These are phyloP conservation scores for Tetrahymena malaccensis DNA, from an alignment of 73 alveolate species.

Conservation along the genomic window DNA sequence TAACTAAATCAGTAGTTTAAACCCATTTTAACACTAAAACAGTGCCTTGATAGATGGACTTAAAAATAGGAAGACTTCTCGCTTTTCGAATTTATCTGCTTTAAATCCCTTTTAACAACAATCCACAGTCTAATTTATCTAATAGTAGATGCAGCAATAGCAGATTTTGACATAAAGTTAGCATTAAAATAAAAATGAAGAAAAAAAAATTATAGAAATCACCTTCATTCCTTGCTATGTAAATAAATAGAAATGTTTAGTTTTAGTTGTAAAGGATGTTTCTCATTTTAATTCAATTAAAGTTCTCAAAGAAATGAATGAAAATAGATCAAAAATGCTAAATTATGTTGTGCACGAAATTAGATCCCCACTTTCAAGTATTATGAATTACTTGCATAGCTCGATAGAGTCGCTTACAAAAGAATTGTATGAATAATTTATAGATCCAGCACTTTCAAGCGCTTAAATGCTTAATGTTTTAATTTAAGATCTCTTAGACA, in stretches of 20 bases:
- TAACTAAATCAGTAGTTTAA: neutral
- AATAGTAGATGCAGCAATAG: neutral
- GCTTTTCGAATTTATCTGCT: neutral
- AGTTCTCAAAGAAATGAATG: neutral
- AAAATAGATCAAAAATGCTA: neutral
- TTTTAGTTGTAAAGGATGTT: neutral
- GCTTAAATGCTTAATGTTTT: neutral
- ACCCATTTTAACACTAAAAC: neutral
- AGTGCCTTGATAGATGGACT: neutral
- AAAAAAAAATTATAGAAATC: neutral
- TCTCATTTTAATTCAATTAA: neutral
- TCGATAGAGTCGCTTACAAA: neutral
- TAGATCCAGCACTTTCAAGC: neutral
- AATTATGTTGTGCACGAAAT: neutral
- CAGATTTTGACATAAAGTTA: neutral
- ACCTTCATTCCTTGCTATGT: neutral
- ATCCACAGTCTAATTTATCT: neutral
- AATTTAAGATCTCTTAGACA: neutral
- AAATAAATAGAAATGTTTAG: neutral
- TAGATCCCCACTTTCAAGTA: neutral
- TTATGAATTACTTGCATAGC: neutral
- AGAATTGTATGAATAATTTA: neutral
- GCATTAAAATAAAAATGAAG: neutral
- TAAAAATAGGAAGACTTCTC: neutral
- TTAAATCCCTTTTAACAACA: neutral